Conservation (phyloP, 345 rosid species). For the Fremontodendron californicum region DNA sequence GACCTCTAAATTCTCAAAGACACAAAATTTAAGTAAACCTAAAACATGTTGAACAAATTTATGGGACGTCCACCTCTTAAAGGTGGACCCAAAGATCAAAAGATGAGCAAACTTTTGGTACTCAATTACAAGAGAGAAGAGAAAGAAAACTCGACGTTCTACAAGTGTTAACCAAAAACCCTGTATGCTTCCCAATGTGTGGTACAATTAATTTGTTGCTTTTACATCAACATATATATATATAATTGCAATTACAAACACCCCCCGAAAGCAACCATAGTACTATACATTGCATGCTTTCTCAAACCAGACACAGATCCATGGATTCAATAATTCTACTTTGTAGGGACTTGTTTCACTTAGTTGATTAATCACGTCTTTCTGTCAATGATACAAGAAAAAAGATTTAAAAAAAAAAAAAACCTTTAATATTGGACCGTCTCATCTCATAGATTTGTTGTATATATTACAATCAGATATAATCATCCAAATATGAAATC, state of each 20-base stretch:
- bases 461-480: neutral
- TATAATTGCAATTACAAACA: neutral
- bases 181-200: neutral
- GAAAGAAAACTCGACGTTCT: neutral
- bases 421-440: neutral
- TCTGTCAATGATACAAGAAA: neutral
- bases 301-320: neutral
- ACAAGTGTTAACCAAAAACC: neutral
- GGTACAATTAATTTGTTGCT: neutral
- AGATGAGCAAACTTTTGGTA: too few species aligned
- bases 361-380: neutral
- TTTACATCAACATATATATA: neutral
- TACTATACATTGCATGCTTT: neutral
- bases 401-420: neutral
- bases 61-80: too few species aligned
- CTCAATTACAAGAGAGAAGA: neutral
- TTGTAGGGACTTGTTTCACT: neutral
- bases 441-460: neutral
- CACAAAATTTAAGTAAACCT: too few species aligned
- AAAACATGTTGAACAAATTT: too few species aligned
- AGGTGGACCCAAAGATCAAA: too few species aligned
- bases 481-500: neutral
- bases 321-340: constrained; percentile 2
- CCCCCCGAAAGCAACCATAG: neutral
- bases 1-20: too few species aligned